Base-by-base conservation (phyloP, 1,139 yeast genomes). In the Lodderomyces jiufengensis region DNA sequence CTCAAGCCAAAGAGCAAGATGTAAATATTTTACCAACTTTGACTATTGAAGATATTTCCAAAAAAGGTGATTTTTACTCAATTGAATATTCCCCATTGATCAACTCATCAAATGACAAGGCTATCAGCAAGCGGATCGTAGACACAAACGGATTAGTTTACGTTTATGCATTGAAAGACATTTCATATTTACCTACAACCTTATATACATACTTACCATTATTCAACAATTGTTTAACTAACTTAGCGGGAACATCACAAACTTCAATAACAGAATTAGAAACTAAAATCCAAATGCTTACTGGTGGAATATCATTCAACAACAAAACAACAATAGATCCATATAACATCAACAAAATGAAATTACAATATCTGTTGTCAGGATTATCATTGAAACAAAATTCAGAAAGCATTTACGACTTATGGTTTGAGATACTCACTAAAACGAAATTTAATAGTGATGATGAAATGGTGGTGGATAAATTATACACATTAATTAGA, bases 201-300 rank as follows among this genome's bases (percentile, higher is more conserved):
- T 66, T 83, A 33, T 73, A 80, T 43, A 80, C 81, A 24, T 87
- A 75, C 48, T 59, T 94, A 44, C 86, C 96, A 0, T 58, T 94
- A 32, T 92, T 85, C 59, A 68, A 84, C 9, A 83, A 82, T 18
- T 84, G 95, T 36, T 68, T 90, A 45, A 84, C 95, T 3, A 86
- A 83, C 51, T 70, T 92, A 44, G 74, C 75, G 0, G 99, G 99
- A 11, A 90, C 98, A 0, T 54, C 63, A 3, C 54, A 61, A 6
- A 79, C 82, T 39, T 58, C 83, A 1, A 85, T 86, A 73, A 84
- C 88, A 13, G 84, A 80, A 31, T 73, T 92, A 42, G 98, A 92
- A 55, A 88, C 92, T 43, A 78, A 79, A 37, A 88, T 94, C 45
- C 86, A 83, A 51, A 68, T 81, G 35, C 70, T 74, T 42, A 88